These are phyloP conservation scores for Hypomontagnella submonticulosa DNA, from an alignment of 495 filamentous ascomycete genomes.

Conservation along the genomic window DNA sequence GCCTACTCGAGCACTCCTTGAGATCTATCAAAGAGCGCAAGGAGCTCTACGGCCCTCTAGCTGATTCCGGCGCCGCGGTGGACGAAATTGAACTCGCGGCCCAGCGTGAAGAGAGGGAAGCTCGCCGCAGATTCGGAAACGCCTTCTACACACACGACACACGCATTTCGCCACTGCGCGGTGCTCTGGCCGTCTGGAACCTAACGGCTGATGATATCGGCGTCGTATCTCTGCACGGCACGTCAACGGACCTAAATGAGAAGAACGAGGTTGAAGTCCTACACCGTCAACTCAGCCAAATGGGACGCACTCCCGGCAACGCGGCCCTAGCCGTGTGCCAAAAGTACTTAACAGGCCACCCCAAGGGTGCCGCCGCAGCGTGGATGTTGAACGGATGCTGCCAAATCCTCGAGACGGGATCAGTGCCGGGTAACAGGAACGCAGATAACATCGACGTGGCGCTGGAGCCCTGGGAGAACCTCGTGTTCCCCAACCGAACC, in stretches of 20 bases:
- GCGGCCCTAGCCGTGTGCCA: constrained; percentile 96
- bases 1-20: constrained; percentile 88
- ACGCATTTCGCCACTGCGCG: constrained; percentile 90
- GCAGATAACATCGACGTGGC: constrained; percentile 94
- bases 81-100: constrained; percentile 86
- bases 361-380: constrained; percentile 96
- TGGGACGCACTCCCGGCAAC: constrained; percentile 93
- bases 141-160: constrained; percentile 95
- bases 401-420: constrained; percentile 88
- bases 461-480: constrained; percentile 95
- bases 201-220: constrained; percentile 94
- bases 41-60: constrained; percentile 81
- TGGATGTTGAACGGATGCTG: constrained; percentile 99
- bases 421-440: constrained; percentile 95
- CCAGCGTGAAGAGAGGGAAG: constrained; percentile 86
- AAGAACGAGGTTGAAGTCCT: constrained; percentile 98
- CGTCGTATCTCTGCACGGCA: constrained; percentile 97
- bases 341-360: constrained; percentile 97
- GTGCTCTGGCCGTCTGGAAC: constrained; percentile 94
- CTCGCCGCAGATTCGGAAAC: constrained; percentile 88
- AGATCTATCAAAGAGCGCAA: constrained; percentile 93
- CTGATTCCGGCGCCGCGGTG: constrained; percentile 83
- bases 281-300: constrained; percentile 91
- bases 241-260: constrained; percentile 96
- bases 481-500: constrained; percentile 89